Conservation (phyloP, 2,329 filamentous ascomycete species). For the Aureobasidium sp. region DNA sequence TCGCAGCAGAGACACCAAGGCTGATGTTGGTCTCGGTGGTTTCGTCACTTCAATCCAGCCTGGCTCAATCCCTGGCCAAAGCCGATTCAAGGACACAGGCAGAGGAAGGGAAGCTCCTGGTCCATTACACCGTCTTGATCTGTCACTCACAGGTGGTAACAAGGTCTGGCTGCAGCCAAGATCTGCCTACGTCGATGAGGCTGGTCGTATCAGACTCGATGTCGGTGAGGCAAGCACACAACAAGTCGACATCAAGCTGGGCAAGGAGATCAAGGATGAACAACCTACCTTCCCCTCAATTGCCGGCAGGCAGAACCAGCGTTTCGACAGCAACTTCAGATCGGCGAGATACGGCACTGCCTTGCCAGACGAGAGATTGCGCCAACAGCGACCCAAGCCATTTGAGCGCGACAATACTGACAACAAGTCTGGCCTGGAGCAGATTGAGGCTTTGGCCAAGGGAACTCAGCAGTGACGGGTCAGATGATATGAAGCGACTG, state of each 20-base stretch:
- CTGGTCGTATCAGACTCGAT: slow-evolving; percentile 37
- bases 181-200: slow-evolving; percentile 39
- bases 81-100: slow-evolving; percentile 31
- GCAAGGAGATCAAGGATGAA: slow-evolving; percentile 9
- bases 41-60: slow-evolving; percentile 34
- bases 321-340: neutral
- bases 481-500: neutral
- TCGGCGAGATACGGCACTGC: slow-evolving; percentile 23
- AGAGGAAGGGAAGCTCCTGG: neutral
- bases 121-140: slow-evolving; percentile 39
- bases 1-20: slow-evolving; percentile 28
- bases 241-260: slow-evolving; percentile 28
- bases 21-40: slow-evolving; percentile 39
- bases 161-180: slow-evolving; percentile 47
- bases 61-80: neutral
- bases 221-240: slow-evolving; percentile 26
- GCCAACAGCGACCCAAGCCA: slow-evolving; percentile 17
- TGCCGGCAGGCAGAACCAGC: neutral
- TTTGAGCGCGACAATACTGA: slow-evolving; percentile 23
- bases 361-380: slow-evolving; percentile 22
- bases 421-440: slow-evolving; percentile 2
- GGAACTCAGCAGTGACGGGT: neutral
- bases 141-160: slow-evolving; percentile 42
- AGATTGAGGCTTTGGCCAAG: slow-evolving; percentile 11
- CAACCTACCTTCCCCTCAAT: neutral